Conservation (phyloP, 2,329 filamentous ascomycete species). For the Neurospora sp. region DNA sequence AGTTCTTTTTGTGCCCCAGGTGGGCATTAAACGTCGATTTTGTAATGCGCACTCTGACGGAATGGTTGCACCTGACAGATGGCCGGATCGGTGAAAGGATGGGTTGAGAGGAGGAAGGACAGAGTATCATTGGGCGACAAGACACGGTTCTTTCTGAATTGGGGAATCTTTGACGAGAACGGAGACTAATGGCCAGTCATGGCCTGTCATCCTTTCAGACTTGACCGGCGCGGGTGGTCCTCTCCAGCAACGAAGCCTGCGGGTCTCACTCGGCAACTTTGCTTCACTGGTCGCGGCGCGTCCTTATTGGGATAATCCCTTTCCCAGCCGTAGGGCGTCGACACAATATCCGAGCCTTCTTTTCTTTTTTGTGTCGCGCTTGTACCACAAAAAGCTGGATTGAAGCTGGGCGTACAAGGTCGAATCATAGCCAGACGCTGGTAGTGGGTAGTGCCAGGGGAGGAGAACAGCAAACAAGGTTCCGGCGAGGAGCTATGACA, state of each 20-base stretch:
- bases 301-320: slow-evolving; percentile 1
- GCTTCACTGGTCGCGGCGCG: neutral
- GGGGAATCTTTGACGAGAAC: slow-evolving; percentile 20
- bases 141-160: slow-evolving; percentile 15
- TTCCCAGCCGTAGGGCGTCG: neutral
- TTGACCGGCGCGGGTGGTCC: neutral
- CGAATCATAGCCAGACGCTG: neutral
- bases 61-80: neutral
- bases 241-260: neutral
- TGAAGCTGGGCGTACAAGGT: slow-evolving; percentile 1
- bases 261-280: neutral
- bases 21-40: neutral
- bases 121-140: neutral
- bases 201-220: neutral
- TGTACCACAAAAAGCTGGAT: slow-evolving; percentile 1
- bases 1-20: neutral
- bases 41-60: neutral
- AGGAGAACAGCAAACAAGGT: neutral
- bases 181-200: slow-evolving; percentile 11
- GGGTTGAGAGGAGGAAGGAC: neutral
- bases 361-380: slow-evolving; percentile 2
- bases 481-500: neutral
- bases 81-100: neutral
- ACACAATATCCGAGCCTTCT: neutral
- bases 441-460: neutral